These are phyloP conservation scores for Vicia faba DNA, from an alignment of 306 rosid genomes.

Conservation along the genomic window DNA sequence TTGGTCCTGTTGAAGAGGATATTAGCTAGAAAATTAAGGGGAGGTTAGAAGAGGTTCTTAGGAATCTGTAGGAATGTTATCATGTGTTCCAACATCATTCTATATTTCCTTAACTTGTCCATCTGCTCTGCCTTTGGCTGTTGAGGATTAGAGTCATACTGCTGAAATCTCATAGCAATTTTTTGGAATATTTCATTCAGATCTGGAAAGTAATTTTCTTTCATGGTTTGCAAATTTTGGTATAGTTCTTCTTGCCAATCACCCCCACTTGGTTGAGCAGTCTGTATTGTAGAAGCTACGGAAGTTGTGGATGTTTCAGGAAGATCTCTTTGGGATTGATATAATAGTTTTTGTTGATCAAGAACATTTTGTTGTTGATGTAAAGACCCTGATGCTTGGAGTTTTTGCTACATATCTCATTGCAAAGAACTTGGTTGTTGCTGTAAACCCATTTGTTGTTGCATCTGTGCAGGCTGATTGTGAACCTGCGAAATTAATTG, in stretches of 20 bases:
- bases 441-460: conserved; percentile 62
- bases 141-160: conserved; percentile 66
- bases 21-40: too few relatives aligned
- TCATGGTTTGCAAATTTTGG: conserved; percentile 77
- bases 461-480: conserved; percentile 78
- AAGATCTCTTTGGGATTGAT: conserved; percentile 75
- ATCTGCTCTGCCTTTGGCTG: conserved; percentile 62
- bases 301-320: conserved; percentile 81
- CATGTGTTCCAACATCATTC: conserved; percentile 54
- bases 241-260: conserved; percentile 84
- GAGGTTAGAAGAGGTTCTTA: conserved; percentile 48
- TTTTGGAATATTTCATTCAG: conserved; percentile 62
- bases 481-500: conserved; percentile 76
- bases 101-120: conserved; percentile 58
- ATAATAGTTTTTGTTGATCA: conserved; percentile 79
- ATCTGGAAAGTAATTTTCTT: conserved; percentile 62
- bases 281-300: conserved; percentile 73
- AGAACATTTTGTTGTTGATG: conserved; percentile 70
- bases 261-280: conserved; percentile 66
- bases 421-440: conserved; percentile 71
- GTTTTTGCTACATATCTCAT: conserved; percentile 80
- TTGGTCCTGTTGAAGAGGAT: too few relatives aligned
- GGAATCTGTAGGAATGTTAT: conserved; percentile 52
- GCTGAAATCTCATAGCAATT: conserved; percentile 59
- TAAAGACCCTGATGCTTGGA: conserved; percentile 69